Evolutionary conservation across 345 rosid genomes (phyloP).

Genomic region (Sonneratia caseolaris): DNA sequence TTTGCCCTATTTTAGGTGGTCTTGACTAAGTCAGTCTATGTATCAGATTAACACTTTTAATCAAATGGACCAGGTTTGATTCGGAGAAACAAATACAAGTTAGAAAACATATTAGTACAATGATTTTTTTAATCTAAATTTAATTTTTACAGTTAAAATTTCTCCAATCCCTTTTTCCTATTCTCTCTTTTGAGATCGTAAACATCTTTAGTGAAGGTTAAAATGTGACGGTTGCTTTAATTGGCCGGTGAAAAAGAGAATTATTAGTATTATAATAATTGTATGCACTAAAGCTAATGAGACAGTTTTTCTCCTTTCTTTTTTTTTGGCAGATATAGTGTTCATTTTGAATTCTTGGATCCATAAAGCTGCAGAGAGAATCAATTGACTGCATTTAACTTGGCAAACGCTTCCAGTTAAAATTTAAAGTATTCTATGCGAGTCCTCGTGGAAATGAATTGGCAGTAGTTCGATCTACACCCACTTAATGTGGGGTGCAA

Average conservation of each 20-base stretch:
- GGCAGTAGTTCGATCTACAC: background rate
- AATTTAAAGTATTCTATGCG: background rate
- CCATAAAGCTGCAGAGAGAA: conserved; percentile 8
- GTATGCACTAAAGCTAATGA: background rate
- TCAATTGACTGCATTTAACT: background rate
- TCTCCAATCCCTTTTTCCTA: no score
- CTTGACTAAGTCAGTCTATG: background rate
- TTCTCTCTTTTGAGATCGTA: no score
- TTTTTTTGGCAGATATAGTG: background rate
- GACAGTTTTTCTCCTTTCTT: background rate
- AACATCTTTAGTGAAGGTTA: background rate
- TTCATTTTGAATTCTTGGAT: conserved; percentile 17
- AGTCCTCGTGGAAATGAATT: background rate
- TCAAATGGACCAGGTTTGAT: background rate
- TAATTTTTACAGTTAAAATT: no score
- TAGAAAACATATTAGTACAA: no score
- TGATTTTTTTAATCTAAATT: no score
- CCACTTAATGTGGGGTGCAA: background rate
- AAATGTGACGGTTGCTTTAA: background rate
- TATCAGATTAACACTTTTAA: background rate
- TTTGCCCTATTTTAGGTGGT: no score
- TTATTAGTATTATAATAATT: background rate
- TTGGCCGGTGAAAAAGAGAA: background rate
- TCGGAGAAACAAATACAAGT: background rate
- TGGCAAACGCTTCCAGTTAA: background rate